These are phyloP conservation scores for Botrytis elliptica DNA, from an alignment of 2,329 filamentous ascomycete genomes.

Conservation along the genomic window DNA sequence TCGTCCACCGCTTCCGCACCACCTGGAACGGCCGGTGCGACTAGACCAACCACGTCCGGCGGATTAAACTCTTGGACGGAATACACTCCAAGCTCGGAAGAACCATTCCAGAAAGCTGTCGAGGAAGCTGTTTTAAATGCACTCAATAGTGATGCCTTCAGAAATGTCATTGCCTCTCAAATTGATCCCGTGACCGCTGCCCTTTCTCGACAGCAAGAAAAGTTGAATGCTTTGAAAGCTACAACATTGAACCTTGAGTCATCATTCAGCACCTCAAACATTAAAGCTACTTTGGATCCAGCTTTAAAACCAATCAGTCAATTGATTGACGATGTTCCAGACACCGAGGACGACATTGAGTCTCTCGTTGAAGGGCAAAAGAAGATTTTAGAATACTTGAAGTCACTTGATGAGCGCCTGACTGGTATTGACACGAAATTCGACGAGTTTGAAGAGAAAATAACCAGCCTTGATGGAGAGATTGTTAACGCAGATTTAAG, in stretches of 20 bases:
- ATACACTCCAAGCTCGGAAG: slow-evolving; percentile 22
- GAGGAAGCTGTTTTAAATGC: slow-evolving; percentile 28
- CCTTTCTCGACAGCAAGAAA: slow-evolving; percentile 29
- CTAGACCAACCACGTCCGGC: slow-evolving; percentile 25
- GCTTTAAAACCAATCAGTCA: slow-evolving; percentile 25
- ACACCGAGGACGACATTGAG: slow-evolving; percentile 26
- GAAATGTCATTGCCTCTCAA: slow-evolving; percentile 29
- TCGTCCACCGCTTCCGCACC: slow-evolving; percentile 21
- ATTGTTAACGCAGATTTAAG: slow-evolving; percentile 29
- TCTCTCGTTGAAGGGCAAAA: slow-evolving; percentile 24
- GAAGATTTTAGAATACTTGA: slow-evolving; percentile 22
- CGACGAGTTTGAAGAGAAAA: slow-evolving; percentile 25
- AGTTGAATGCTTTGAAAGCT: slow-evolving; percentile 29
- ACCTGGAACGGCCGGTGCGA: slow-evolving; percentile 11
- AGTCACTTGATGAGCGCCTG: slow-evolving; percentile 23
- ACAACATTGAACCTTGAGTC: slow-evolving; percentile 31
- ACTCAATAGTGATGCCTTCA: slow-evolving; percentile 30
- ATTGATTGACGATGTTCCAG: slow-evolving; percentile 24
- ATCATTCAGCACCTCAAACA: slow-evolving; percentile 23
- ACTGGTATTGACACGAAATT: slow-evolving; percentile 23
- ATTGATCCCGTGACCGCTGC: slow-evolving; percentile 26
- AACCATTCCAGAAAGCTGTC: slow-evolving; percentile 26
- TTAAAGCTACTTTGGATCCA: slow-evolving; percentile 25
- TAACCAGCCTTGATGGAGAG: slow-evolving; percentile 26
- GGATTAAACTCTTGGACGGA: slow-evolving; percentile 21